These are phyloP conservation scores for Aureobasidium melanogenum DNA, from an alignment of 2,329 filamentous ascomycete genomes.

Conservation along the genomic window DNA sequence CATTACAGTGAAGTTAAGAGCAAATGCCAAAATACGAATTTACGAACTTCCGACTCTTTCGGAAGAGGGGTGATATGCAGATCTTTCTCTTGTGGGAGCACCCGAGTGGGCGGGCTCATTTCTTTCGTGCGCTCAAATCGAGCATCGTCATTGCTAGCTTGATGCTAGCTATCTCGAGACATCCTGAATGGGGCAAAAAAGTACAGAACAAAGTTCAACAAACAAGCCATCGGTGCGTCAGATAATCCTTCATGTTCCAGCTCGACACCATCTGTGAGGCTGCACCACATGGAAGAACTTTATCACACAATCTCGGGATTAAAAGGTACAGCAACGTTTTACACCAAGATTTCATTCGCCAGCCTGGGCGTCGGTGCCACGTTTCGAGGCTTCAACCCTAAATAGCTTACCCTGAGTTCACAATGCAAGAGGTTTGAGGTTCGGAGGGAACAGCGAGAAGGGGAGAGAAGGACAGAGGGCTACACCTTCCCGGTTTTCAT, in stretches of 20 bases:
- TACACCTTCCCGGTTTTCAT: not conserved
- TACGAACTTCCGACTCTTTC: not conserved
- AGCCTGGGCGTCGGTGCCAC: constrained; percentile 1
- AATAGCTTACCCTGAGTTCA: not conserved
- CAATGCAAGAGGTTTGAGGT: not conserved
- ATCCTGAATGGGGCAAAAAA: constrained; percentile 5
- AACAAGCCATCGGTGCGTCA: not conserved
- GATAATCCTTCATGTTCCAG: constrained; percentile 8
- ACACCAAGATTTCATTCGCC: not conserved
- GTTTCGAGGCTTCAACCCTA: constrained; percentile 3
- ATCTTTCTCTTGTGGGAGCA: not conserved
- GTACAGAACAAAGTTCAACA: constrained; percentile 9
- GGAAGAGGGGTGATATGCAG: not conserved
- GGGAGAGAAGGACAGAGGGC: not conserved
- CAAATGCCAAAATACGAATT: not conserved
- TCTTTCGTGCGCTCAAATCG: not conserved
- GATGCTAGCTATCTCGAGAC: not conserved
- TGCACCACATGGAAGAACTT: not conserved
- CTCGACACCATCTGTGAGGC: not conserved
- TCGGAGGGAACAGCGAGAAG: constrained; percentile 5
- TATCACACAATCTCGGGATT: constrained; percentile 8
- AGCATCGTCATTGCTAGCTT: not conserved
- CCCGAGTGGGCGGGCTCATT: not conserved
- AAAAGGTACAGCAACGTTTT: not conserved
- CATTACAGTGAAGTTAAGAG: not conserved